phyloP scores from a whole-genome alignment of 2,329 filamentous ascomycete species.

The Colletotrichum sp. region DNA sequence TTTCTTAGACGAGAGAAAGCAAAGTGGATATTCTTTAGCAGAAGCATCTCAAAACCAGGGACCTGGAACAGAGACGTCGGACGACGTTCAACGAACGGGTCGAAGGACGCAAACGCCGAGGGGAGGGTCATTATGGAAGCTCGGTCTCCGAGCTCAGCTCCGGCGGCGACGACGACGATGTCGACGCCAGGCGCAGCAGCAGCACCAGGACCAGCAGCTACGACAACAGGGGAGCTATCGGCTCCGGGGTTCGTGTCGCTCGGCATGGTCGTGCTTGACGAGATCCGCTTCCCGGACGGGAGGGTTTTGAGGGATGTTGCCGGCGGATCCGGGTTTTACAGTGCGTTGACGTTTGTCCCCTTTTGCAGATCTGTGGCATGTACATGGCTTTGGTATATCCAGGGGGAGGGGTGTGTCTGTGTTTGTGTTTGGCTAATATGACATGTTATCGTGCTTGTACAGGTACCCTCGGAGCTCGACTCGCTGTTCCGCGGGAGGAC shows the following conservation, averaged over 20 bases:
- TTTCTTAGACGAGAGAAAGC: not conserved
- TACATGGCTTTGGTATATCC: not conserved
- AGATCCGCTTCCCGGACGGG: constrained; percentile 10
- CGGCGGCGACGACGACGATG: not conserved
- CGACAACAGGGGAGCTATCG: not conserved
- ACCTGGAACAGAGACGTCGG: not conserved
- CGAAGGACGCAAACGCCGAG: not conserved
- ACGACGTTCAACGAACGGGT: not conserved
- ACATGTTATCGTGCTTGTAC: not conserved
- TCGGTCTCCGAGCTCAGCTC: not conserved
- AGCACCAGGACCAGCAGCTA: not conserved
- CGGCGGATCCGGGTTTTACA: constrained; percentile 9
- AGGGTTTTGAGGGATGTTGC: not conserved
- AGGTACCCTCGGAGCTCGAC: constrained; percentile 14
- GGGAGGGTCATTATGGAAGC: not conserved
- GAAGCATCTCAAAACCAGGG: not conserved
- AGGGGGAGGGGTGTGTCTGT: fast-evolving
- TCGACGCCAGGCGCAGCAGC: not conserved
- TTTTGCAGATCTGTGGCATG: not conserved
- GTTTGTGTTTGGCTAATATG: not conserved
- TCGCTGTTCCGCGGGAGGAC: not conserved
- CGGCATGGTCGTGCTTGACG: constrained; percentile 15
- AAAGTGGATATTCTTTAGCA: not conserved
- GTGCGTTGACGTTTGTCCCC: not conserved
- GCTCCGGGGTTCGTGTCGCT: constrained; percentile 7